These are phyloP conservation scores for Phaseolus coccineus DNA, from an alignment of 331 rosid species.

Conservation along the genomic window DNA sequence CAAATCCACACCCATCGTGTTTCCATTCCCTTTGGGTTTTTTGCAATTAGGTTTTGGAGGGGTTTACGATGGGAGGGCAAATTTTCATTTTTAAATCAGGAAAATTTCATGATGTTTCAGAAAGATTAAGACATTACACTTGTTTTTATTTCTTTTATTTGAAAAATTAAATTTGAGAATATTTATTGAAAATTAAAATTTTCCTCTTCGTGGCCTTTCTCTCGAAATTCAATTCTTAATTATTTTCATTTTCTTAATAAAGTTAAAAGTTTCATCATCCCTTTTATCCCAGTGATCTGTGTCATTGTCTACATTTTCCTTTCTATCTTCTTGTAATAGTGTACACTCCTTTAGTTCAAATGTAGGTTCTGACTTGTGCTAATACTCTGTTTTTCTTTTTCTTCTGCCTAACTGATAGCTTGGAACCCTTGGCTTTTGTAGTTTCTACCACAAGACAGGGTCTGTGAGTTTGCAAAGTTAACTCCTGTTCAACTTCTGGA, in stretches of 20 bases:
- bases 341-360: neutral
- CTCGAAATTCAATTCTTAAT: neutral
- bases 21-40: neutral
- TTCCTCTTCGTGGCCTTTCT: neutral
- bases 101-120: neutral
- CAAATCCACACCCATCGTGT: no score
- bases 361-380: slow-evolving; percentile 31
- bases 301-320: neutral
- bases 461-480: slow-evolving; percentile 92
- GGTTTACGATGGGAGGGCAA: neutral
- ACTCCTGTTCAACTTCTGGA: slow-evolving; percentile 87
- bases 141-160: slow-evolving; percentile 1
- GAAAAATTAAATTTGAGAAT: neutral
- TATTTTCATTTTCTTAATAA: neutral
- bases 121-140: neutral
- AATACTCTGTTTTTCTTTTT: slow-evolving; percentile 29
- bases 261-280: neutral
- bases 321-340: neutral
- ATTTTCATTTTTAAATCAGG: neutral
- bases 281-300: neutral
- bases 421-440: slow-evolving; percentile 48
- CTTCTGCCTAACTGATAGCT: neutral
- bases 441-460: slow-evolving; percentile 97
- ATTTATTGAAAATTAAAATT: neutral
- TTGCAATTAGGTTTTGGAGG: neutral